Conservation (phyloP, 2,329 filamentous ascomycete genomes). For the Shiraia bambusicola region DNA sequence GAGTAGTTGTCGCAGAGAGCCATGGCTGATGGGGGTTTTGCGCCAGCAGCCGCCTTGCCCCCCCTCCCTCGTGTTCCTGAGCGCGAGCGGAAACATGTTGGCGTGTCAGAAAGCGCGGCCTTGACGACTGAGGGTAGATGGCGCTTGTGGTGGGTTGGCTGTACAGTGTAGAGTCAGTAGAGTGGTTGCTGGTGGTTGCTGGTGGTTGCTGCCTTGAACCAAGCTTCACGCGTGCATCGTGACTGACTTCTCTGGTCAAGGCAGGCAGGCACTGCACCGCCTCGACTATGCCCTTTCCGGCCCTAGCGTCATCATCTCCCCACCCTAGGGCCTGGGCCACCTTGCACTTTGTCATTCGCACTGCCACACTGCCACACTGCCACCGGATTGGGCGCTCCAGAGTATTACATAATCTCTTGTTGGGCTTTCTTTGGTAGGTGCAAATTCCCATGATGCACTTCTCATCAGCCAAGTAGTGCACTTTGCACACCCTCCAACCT, state of each 20-base stretch:
- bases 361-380: conserved; percentile 27
- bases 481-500: conserved; percentile 2
- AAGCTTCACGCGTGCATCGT: too few relatives aligned
- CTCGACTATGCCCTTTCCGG: conserved; percentile 20
- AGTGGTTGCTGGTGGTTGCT: conserved; percentile 13
- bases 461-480: conserved; percentile 1
- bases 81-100: conserved; percentile 21
- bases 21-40: conserved; percentile 13
- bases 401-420: background rate
- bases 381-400: conserved; percentile 16
- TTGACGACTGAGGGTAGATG: conserved; percentile 5
- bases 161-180: conserved; percentile 19
- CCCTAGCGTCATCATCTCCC: conserved; percentile 10
- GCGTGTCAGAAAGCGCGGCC: conserved; percentile 2
- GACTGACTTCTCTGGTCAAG: too few relatives aligned
- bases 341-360: conserved; percentile 19
- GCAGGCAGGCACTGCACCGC: too few relatives aligned
- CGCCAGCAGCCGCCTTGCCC: conserved; percentile 27
- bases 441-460: background rate
- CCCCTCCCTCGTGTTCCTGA: too few relatives aligned
- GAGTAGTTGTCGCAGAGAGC: conserved; percentile 14
- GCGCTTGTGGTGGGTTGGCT: too few relatives aligned
- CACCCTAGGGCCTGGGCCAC: too few relatives aligned
- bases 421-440: background rate
- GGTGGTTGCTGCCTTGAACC: conserved; percentile 25